These are phyloP conservation scores for Cyberlindnera petersonii DNA, from an alignment of 805 yeast species.

Conservation along the genomic window DNA sequence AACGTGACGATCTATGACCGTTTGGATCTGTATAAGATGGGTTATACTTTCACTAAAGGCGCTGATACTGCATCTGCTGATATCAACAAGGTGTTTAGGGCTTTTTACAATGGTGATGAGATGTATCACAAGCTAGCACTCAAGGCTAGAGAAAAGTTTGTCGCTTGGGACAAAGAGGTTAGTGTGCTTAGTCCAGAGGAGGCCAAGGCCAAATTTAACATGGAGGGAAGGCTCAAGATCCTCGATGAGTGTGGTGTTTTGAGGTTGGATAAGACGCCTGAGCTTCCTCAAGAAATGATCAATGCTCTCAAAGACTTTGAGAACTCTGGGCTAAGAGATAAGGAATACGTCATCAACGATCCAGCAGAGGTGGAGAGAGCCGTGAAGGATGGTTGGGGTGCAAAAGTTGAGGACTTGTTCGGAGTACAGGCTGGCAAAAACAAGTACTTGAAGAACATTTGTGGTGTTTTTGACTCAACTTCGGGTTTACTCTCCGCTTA, in stretches of 20 bases:
- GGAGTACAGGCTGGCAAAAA: conserved; percentile 13
- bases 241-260: conserved; percentile 17
- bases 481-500: conserved; percentile 34
- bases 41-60: conserved; percentile 33
- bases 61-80: conserved; percentile 41
- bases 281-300: conserved; percentile 7
- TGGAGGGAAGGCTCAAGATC: conserved; percentile 12
- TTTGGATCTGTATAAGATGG: conserved; percentile 27
- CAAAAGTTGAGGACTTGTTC: conserved; percentile 23
- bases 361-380: conserved; percentile 32
- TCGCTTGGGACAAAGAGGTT: conserved; percentile 17
- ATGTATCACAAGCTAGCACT: conserved; percentile 30
- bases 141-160: conserved; percentile 15
- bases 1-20: conserved; percentile 38
- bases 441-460: conserved; percentile 20
- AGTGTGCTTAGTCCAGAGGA: conserved; percentile 7
- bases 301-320: conserved; percentile 11
- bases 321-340: conserved; percentile 13
- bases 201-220: conserved; percentile 14
- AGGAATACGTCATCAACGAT: conserved; percentile 27
- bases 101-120: conserved; percentile 34
- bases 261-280: conserved; percentile 11
- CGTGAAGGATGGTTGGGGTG: conserved; percentile 27
- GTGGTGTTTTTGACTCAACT: conserved; percentile 27
- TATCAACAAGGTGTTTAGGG: conserved; percentile 38